Evolutionary conservation across 176 grass and related monocot species (phyloP), one percentile per base, ranked within the genome.

Genomic region (Elaeis guineensis): DNA sequence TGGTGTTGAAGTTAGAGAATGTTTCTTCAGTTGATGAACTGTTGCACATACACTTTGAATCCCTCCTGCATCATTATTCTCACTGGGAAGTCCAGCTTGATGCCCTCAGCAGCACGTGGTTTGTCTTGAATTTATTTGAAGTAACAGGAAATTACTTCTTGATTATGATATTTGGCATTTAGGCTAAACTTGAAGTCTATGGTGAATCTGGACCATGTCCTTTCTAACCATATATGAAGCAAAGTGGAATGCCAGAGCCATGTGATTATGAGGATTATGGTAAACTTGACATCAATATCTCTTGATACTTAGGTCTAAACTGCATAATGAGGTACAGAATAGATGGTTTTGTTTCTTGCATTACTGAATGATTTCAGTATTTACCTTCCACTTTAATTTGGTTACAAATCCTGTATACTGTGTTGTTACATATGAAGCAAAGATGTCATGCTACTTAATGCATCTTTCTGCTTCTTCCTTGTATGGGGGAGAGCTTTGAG

Each of bases 291-390:
- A 60, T 74, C 17, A 51, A 30, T 35, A 17, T 66, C 58, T 74
- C 26, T 72, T 65, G 62, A 78, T 77, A 71, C 21, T 8, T 82
- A 82, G 74, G 29, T 70, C 69, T 77, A 57, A 81, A 64, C 49
- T 64, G 55, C 63, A 59, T 64, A 26, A 55, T 64, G 64, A 62
- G 55, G 25, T 51, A 48, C 23, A 2, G 56, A 66, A 54, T 80
- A 80, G 58, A 51, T 55, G 19, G 52, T 73, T 58, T 58, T 50
- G 66, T 60, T 62, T 78, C 67, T 23, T 18, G 26, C 7, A 19
- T 19, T 61, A n/a, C 25, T 61, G 58, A 61, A 61, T 17, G 58
- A 61, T 29, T 30, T 3, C 26, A 16, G n/a, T 61, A 12, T 61
- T 5, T 30, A 32, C 30, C 5, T 61, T 61, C 17, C 58, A 61